Evolutionary conservation across 2,329 filamentous ascomycete species (phyloP).

Genomic region (Cephalotrichum gorgonifer): DNA sequence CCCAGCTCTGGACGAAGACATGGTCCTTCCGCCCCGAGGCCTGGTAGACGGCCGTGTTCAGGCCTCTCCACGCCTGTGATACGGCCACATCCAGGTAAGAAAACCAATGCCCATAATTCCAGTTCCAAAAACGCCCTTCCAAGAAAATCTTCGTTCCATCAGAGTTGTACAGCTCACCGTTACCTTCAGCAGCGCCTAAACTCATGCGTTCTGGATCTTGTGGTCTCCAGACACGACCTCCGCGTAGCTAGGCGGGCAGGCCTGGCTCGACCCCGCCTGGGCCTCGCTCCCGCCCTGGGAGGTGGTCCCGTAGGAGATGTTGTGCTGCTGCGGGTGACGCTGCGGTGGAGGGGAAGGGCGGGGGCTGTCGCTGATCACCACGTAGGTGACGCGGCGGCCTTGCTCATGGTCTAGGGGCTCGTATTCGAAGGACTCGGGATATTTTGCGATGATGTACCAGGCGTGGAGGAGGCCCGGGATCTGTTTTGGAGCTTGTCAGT

Average conservation of each 20-base stretch:
- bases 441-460: constrained; percentile 95
- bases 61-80: too few relatives aligned
- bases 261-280: neutral
- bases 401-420: constrained; percentile 51
- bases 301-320: constrained; percentile 20
- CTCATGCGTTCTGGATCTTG: constrained; percentile 58
- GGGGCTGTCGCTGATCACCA: constrained; percentile 53
- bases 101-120: neutral
- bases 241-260: constrained; percentile 68
- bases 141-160: neutral
- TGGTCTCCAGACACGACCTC: constrained; percentile 84
- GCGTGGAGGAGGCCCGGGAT: constrained; percentile 85
- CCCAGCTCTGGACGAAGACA: too few relatives aligned
- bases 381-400: constrained; percentile 59
- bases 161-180: neutral
- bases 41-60: too few relatives aligned
- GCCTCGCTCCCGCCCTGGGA: constrained; percentile 26
- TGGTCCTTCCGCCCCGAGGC: too few relatives aligned
- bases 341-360: constrained; percentile 20
- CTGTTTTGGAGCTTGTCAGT: constrained; percentile 16
- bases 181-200: neutral
- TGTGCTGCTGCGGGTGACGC: constrained; percentile 19
- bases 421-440: constrained; percentile 69
- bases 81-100: too few relatives aligned
- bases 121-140: neutral